These are phyloP conservation scores for Fusarium musae DNA, from an alignment of 2,329 filamentous ascomycete species.

Conservation along the genomic window DNA sequence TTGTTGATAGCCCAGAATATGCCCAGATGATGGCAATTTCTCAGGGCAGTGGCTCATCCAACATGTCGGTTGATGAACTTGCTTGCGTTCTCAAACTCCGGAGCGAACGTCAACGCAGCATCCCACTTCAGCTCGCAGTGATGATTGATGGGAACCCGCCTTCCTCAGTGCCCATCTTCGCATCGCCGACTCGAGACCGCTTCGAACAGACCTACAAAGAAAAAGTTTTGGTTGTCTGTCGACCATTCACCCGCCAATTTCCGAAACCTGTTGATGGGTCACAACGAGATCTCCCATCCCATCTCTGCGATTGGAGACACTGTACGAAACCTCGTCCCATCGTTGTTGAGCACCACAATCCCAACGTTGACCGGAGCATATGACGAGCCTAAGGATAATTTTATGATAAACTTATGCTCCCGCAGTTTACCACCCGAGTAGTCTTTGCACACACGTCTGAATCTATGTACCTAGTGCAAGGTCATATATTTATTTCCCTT, in stretches of 20 bases:
- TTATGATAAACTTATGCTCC: not conserved
- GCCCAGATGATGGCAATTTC: not conserved
- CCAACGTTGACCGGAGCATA: not conserved
- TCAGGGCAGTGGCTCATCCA: not conserved
- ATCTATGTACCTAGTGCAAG: not conserved
- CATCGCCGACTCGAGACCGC: not conserved
- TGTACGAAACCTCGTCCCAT: not conserved
- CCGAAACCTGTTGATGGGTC: not conserved
- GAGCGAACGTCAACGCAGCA: not conserved
- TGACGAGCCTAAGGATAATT: not conserved
- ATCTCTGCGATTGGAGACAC: not conserved
- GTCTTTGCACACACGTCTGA: not conserved
- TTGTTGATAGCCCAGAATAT: not conserved
- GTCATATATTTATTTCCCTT: not conserved
- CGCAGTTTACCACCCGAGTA: not conserved
- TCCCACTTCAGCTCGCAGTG: not conserved
- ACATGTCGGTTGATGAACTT: not conserved
- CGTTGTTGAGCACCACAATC: not conserved
- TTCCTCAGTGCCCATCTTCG: not conserved
- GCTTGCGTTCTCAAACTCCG: not conserved
- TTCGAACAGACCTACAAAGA: not conserved
- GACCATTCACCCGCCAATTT: not conserved
- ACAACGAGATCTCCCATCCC: not conserved
- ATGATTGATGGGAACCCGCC: not conserved
- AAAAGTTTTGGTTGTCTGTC: not conserved